A percentile compares a stretch with the other conserved stretches of the same genome.
Conservation (phyloP, 805 yeast species). For the Suhomyces tanzawaensis region DNA sequence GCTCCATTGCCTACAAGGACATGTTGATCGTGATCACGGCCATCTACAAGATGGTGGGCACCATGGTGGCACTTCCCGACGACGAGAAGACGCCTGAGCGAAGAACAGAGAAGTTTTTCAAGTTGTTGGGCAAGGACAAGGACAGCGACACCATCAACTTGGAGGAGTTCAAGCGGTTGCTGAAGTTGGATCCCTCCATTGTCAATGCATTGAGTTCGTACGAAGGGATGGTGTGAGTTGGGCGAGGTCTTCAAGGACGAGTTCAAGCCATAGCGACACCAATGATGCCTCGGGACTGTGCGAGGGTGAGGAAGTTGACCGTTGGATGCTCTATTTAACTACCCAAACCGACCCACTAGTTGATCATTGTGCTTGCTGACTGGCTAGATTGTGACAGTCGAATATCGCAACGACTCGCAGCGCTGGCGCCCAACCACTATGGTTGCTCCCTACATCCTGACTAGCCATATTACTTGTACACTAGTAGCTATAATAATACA, state of each 20-base stretch:
- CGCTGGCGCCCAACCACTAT: too few species aligned
- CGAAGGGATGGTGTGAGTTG: slow-evolving; percentile 69
- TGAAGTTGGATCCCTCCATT: slow-evolving; percentile 75
- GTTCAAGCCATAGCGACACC: too few species aligned
- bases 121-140: slow-evolving; percentile 64
- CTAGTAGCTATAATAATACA: neutral
- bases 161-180: slow-evolving; percentile 81
- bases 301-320: too few species aligned
- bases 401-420: too few species aligned
- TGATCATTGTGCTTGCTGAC: too few species aligned
- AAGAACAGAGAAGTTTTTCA: slow-evolving; percentile 79
- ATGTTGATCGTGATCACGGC: slow-evolving; percentile 77
- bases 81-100: slow-evolving; percentile 92
- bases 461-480: too few species aligned
- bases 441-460: too few species aligned
- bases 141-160: slow-evolving; percentile 64
- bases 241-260: too few species aligned
- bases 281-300: too few species aligned
- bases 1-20: slow-evolving; percentile 72
- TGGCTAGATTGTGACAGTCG: too few species aligned
- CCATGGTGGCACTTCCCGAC: slow-evolving; percentile 83
- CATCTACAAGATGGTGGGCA: slow-evolving; percentile 92
- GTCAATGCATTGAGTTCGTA: slow-evolving; percentile 74
- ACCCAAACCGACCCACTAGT: too few species aligned
- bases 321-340: too few species aligned